Evolutionary conservation across 306 rosid genomes (phyloP).

Genomic region (Citrullus colocynthis): DNA sequence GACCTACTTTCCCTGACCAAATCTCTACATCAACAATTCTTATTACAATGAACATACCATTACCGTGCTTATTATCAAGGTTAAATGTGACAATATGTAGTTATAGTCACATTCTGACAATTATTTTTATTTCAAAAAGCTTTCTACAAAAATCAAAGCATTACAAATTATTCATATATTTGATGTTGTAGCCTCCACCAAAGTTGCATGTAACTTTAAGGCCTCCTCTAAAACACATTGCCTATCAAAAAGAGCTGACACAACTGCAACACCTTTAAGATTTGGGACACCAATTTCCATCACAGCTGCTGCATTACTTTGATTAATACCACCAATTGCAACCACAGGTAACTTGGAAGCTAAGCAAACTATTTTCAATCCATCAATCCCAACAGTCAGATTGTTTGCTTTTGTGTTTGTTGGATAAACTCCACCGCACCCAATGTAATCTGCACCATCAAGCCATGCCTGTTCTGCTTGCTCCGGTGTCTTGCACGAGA

Average conservation of each 20-base stretch:
- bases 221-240: slow-evolving; percentile 52
- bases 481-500: slow-evolving; percentile 84
- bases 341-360: slow-evolving; percentile 83
- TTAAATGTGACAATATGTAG: too few species aligned
- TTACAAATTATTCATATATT: not conserved
- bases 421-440: slow-evolving; percentile 81
- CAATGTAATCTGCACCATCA: slow-evolving; percentile 77
- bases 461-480: slow-evolving; percentile 83
- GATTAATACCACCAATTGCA: slow-evolving; percentile 75
- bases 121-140: not conserved
- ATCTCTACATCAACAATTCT: too few species aligned
- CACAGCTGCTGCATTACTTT: slow-evolving; percentile 45
- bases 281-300: slow-evolving; percentile 53
- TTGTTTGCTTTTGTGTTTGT: slow-evolving; percentile 71
- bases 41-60: too few species aligned
- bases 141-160: not conserved
- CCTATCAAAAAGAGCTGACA: slow-evolving; percentile 74
- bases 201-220: slow-evolving; percentile 34
- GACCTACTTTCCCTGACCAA: too few species aligned
- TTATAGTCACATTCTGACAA: not conserved
- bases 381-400: slow-evolving; percentile 61
- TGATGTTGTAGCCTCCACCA: slow-evolving; percentile 28
- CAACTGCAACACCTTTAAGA: slow-evolving; percentile 79
- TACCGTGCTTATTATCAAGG: too few species aligned
- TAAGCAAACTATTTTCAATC: slow-evolving; percentile 45